These are phyloP conservation scores for Ogataea zsoltii DNA, from an alignment of 805 yeast species.

Conservation along the genomic window DNA sequence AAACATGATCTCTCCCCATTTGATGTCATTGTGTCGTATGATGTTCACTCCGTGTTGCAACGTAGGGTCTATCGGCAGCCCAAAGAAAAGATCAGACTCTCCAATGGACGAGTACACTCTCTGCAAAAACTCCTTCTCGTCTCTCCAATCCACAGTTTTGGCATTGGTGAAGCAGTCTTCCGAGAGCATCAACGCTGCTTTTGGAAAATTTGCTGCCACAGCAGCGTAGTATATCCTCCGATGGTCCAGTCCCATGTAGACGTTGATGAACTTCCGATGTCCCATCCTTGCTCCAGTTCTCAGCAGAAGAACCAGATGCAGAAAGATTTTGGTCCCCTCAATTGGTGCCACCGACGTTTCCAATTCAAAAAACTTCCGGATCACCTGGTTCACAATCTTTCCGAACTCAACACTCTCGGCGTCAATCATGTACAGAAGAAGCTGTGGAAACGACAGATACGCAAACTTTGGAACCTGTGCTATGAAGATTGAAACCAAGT, in stretches of 20 bases:
- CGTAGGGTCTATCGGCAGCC: conserved; percentile 60
- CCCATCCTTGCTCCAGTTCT: conserved; percentile 42
- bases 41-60: conserved; percentile 51
- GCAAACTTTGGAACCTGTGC: conserved; percentile 30
- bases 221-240: conserved; percentile 35
- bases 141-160: conserved; percentile 13
- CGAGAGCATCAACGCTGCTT: conserved; percentile 47
- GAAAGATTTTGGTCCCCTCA: conserved; percentile 24
- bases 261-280: conserved; percentile 27
- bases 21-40: conserved; percentile 33
- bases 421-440: conserved; percentile 31
- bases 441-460: conserved; percentile 27
- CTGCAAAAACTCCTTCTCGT: conserved; percentile 25
- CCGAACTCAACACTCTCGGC: conserved; percentile 21
- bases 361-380: conserved; percentile 25
- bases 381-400: conserved; percentile 18
- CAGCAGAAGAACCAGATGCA: conserved; percentile 37
- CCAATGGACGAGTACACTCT: conserved; percentile 52
- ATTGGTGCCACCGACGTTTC: conserved; percentile 10
- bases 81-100: conserved; percentile 64
- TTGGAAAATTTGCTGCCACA: conserved; percentile 34
- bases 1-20: conserved; percentile 42
- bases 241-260: conserved; percentile 36
- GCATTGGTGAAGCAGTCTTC: conserved; percentile 41
- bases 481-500: conserved; percentile 37